Base-by-base conservation (phyloP, 805 yeast species). In the Barnettozyma californica region DNA sequence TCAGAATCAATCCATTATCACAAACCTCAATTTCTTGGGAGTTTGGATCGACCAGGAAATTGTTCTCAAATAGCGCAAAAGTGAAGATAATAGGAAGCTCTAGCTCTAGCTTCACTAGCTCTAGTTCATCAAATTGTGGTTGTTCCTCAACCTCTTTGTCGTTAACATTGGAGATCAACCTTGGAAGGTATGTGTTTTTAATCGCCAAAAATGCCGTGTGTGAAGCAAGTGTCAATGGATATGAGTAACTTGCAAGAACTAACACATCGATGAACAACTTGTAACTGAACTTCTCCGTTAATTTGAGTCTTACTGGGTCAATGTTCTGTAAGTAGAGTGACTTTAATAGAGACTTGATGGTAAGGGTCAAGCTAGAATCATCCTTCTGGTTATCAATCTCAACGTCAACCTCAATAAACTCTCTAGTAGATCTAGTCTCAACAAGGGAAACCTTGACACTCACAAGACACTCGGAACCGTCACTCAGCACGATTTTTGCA, bases 391-490 rank as follows among this genome's bases (percentile, higher is more conserved):
- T 94, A 19, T 83, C 76, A n/a, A 86, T 77, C 57, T 87, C 96
- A 14, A 92, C 81, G 47, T 87, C 95, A 26, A 90, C 82, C 41
- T 81, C 81, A 9, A 91, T 69, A 34, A 88, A 67, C 18, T 77
- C 80, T 0, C 71, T 57, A 16, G 76, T 74, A 13, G 48, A 51
- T 6, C 66, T 56, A 48, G 67, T 68, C 43, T 70, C 74, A 14
- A 87, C 86, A 3, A 91, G 97, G 58, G 86, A 85, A 11, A 91
- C 80, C 67, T 94, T 94, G 43, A 92, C 77, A 60, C 97, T 94
- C 5, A 89, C 92, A 31, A 94, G 84, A 58, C 96, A 89, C 67
- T 94, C 98, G 52, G 89, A 80, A 20, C 99, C 98, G 65, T 92
- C 98, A 43, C 86, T 76, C 31, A 89, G 77, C 54, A 90, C 76